phyloP scores from a whole-genome alignment of 257 asterid genomes.

The Hygrophila difformis region DNA sequence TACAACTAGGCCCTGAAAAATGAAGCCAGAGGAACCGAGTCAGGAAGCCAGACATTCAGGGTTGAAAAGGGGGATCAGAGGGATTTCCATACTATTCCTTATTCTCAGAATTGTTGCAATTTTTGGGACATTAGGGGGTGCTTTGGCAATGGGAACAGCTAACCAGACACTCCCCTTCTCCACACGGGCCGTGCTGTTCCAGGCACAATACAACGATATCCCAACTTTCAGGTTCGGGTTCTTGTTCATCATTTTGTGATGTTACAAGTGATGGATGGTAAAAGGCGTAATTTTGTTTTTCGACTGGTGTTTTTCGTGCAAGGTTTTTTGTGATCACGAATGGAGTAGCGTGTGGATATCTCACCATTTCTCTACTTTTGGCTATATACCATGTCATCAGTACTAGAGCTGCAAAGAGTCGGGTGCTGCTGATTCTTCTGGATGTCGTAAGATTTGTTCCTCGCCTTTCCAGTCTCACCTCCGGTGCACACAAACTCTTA shows the following conservation, averaged over 20 bases:
- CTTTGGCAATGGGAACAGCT: conserved; percentile 70
- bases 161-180: conserved; percentile 58
- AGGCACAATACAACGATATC: conserved; percentile 61
- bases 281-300: neutral
- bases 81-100: conserved; percentile 44
- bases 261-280: too few species aligned
- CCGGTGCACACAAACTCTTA: neutral
- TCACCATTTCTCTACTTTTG: conserved; percentile 49
- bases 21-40: conserved; percentile 36
- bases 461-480: neutral
- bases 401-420: conserved; percentile 48
- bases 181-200: conserved; percentile 46
- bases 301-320: neutral
- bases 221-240: conserved; percentile 46
- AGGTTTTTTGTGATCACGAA: conserved; percentile 64
- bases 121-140: conserved; percentile 57
- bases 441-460: conserved; percentile 39
- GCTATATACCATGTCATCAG: conserved; percentile 53
- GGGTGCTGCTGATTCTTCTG: conserved; percentile 39
- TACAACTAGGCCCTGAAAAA: conserved; percentile 7
- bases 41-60: conserved; percentile 17
- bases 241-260: too few species aligned
- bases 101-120: conserved; percentile 48
- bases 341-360: conserved; percentile 52
- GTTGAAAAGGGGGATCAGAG: conserved; percentile 23